Evolutionary conservation across 2,329 filamentous ascomycete species (phyloP), one percentile per base, ranked within the genome.

Genomic region (Colletotrichum musae): DNA sequence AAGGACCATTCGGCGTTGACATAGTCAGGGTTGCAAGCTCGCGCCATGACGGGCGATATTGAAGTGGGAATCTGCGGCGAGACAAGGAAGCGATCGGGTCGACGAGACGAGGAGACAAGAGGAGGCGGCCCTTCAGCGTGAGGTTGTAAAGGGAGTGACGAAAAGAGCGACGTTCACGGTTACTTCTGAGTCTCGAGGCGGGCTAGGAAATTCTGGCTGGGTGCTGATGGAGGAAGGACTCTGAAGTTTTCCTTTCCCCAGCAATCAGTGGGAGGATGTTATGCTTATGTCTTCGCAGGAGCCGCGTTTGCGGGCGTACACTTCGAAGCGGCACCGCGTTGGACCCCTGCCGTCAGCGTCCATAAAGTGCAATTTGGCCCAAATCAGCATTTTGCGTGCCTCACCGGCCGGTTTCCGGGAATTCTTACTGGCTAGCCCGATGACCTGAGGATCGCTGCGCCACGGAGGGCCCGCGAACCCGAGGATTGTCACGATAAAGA

Each of bases 1-100:
- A 68, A 67, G 3, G 61, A 51, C 56, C 61, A 71, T 1, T 52
- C 12, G 16, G 56, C 60, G 54, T 71, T 48, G 36, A 60, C 57
- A 32, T 65, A 69, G 26, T 61, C 53, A 18, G 62, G 52, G 26
- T 41, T 68, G 24, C 67, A 68, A 13, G 9, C 26, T 16, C 52
- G 21, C 24, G 66, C 60, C 61, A 69, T 69, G 6, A n/a, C 50
- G 24, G n/a, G 7, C 39, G 32, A 18, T 16, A 36, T 15, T 24
- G 6, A 10, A 15, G 7, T 5, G 24, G 12, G 16, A 3, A 15
- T 16, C 15, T n/a, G 24, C 32, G 13, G 10, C 10, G n/a, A 58
- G 24, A 4, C 5, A 6, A 9, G 41, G 4, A 5, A 50, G 10
- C 15, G 41, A 10, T 26, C n/a, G 26, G n/a, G 9, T 36, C 5